Evolutionary conservation across 1,139 yeast genomes (phyloP).

Genomic region (Yamadazyma blattariae): DNA sequence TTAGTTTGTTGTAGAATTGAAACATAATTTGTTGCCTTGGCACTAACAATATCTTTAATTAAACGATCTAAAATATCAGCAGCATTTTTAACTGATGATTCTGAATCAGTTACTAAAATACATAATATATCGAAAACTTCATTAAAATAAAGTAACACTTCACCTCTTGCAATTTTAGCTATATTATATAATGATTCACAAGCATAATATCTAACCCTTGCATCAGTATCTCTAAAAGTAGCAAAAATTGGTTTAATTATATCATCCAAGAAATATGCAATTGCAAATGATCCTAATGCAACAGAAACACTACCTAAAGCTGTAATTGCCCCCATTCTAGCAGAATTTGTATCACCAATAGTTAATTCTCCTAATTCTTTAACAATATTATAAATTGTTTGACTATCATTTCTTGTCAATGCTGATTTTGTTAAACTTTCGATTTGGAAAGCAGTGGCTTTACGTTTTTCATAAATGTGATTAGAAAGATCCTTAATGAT

Average conservation of each 20-base stretch:
- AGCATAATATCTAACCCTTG: constrained; percentile 93
- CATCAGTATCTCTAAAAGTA: constrained; percentile 95
- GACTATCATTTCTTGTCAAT: constrained; percentile 63
- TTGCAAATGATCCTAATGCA: constrained; percentile 48
- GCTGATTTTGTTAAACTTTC: constrained; percentile 78
- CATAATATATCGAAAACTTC: constrained; percentile 93
- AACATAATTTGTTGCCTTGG: constrained; percentile 87
- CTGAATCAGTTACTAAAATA: constrained; percentile 87
- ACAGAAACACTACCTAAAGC: constrained; percentile 51
- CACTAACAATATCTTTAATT: constrained; percentile 92
- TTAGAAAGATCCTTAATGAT: constrained; percentile 83
- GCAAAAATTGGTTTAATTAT: constrained; percentile 93
- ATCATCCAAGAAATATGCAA: constrained; percentile 68
- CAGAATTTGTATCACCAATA: constrained; percentile 40
- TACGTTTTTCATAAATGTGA: constrained; percentile 89
- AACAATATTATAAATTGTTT: constrained; percentile 55
- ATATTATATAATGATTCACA: constrained; percentile 95
- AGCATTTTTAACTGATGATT: constrained; percentile 89
- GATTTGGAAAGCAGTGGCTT: constrained; percentile 88
- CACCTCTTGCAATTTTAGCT: constrained; percentile 96
- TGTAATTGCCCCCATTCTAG: constrained; percentile 51
- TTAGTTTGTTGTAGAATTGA: constrained; percentile 68
- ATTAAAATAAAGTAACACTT: constrained; percentile 83
- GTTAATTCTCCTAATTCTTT: constrained; percentile 44
- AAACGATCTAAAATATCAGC: constrained; percentile 91